Evolutionary conservation across 352 stramenopile species (phyloP).

Genomic region (Globisporangium nodosum): DNA sequence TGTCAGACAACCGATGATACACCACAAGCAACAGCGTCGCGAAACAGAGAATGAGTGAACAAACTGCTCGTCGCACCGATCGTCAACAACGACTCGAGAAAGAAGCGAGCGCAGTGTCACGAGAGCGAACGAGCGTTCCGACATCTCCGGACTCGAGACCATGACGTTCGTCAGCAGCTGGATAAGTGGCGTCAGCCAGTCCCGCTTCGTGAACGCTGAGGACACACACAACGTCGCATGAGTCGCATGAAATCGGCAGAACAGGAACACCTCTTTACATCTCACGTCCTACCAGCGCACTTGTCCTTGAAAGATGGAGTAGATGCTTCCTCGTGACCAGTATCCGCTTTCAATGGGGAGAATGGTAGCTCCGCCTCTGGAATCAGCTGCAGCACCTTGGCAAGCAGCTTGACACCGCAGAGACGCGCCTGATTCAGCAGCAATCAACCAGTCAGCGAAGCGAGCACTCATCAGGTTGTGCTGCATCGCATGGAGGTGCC

Average conservation of each 20-base stretch:
- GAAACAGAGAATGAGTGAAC: not conserved
- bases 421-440: constrained; percentile 1
- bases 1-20: not conserved
- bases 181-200: constrained; percentile 55
- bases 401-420: constrained; percentile 5
- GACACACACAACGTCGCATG: not conserved
- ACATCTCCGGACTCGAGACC: constrained; percentile 46
- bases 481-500: not conserved
- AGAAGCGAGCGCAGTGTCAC: constrained; percentile 30
- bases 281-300: constrained; percentile 1
- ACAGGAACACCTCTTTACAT: not conserved
- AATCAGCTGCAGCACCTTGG: constrained; percentile 1
- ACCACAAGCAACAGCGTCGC: not conserved
- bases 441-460: not conserved
- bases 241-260: not conserved
- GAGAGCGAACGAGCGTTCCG: constrained; percentile 33
- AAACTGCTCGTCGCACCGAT: constrained; percentile 22
- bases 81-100: constrained; percentile 22
- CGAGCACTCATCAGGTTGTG: not conserved
- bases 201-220: constrained; percentile 28
- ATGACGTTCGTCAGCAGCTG: constrained; percentile 69
- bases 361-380: not conserved
- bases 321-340: not conserved
- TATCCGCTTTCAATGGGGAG: not conserved
- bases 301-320: constrained; percentile 6